Evolutionary conservation across 768 basidiomycete genomes (phyloP), one percentile per base, ranked within the genome.

Genomic region (Tulasnella sp.): DNA sequence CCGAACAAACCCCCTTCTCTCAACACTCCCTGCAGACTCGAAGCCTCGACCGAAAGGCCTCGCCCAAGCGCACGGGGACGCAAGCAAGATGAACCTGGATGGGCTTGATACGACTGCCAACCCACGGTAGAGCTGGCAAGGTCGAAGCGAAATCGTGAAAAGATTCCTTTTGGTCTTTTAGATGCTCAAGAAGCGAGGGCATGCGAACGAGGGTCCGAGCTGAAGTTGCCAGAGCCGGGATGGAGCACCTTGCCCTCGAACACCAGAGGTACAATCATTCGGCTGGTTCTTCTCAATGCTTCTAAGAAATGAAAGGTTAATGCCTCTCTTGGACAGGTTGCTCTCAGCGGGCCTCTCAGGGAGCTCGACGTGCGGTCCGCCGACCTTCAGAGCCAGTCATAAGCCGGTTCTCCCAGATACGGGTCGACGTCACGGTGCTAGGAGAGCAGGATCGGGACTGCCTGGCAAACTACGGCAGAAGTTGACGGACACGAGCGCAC

Each of bases 201-300:
- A 91, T 80, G 92, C 93, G 3, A 90, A 88, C 75, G 93, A n/a
- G 95, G 83, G 92, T 90, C 81, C 92, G 94, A 83, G 82, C 90
- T 40, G 94, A 95, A 84, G 88, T 96, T 1, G 91, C 92, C 80
- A 91, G 91, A 83, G 88, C 92, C 38, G 88, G 93, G 8, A 88
- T 91, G n/a, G 93, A 95, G 84, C 95, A 95, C 83, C 92, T 93
- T 0, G 90, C 92, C 81, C 84, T 96, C 52, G 95, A 96, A 80
- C 90, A 90, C 83, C 86, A 89, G 72, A 96, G 96, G 94, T 95
- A 81, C 81, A 88, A 84, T 40, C 14, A 87, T 82, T 42, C 38
- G 21, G 36, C 21, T 31, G 1, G 12, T 5, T 27, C 46, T 80
- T n/a, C n/a, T 12, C 8, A 12, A 68, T 44, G 19, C 3, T 36